These are phyloP conservation scores for Diaporthe sp. DNA, from an alignment of 2,329 filamentous ascomycete genomes.

Conservation along the genomic window DNA sequence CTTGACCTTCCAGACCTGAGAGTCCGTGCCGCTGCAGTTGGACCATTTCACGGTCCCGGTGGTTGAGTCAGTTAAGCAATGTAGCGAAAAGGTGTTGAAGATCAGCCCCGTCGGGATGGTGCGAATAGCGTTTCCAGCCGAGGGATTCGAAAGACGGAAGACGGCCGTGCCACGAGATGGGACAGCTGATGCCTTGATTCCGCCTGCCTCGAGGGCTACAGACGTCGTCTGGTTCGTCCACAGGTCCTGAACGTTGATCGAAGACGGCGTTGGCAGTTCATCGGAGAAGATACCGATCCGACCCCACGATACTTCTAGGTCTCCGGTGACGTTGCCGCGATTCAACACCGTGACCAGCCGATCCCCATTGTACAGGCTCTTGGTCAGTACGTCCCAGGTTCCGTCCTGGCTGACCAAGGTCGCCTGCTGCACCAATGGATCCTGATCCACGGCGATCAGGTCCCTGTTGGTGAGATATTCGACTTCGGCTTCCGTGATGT, in stretches of 20 bases:
- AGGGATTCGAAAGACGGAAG: conserved; percentile 50
- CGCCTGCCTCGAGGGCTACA: conserved; percentile 39
- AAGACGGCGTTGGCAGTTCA: conserved; percentile 39
- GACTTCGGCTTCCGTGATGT: conserved; percentile 46
- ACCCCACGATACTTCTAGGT: conserved; percentile 46
- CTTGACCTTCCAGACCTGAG: conserved; percentile 54
- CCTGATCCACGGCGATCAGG: conserved; percentile 55
- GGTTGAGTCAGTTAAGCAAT: conserved; percentile 51
- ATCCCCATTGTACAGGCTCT: conserved; percentile 57
- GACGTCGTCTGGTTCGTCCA: conserved; percentile 50
- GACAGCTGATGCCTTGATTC: conserved; percentile 43
- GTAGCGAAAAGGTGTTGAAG: conserved; percentile 58
- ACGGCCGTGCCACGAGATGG: conserved; percentile 53
- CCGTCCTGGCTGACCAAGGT: conserved; percentile 57
- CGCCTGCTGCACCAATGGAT: conserved; percentile 53
- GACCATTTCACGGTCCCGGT: conserved; percentile 45
- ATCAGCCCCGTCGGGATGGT: conserved; percentile 58
- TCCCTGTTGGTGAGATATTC: conserved; percentile 51
- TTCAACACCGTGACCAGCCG: conserved; percentile 59
- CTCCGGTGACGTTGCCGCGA: conserved; percentile 45
- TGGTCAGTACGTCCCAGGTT: conserved; percentile 57
- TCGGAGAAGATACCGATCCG: conserved; percentile 48
- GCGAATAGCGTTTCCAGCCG: conserved; percentile 37
- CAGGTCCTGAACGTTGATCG: conserved; percentile 52
- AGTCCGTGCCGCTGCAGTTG: conserved; percentile 49